Evolutionary conservation across 225 moss, liverwort and hornwort species (phyloP).

Genomic region (Pseudisothecium myosuroides): DNA sequence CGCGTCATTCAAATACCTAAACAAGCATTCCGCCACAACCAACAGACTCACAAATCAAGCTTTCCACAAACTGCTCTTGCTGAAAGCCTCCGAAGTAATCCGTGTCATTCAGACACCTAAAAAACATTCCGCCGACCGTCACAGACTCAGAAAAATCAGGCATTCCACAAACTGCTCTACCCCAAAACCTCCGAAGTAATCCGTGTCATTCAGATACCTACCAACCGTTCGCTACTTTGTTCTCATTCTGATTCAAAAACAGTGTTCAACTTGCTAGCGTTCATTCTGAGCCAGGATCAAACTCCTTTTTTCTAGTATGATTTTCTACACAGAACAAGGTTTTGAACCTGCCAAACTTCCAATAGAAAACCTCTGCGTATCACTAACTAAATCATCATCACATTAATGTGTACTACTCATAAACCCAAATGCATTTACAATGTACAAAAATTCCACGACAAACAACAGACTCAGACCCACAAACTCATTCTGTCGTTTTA

Average conservation of each 20-base stretch:
- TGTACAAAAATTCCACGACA: neutral
- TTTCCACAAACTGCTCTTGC: neutral
- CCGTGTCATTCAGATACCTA: neutral
- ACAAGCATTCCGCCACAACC: neutral
- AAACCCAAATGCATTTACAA: neutral
- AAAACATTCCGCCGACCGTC: neutral
- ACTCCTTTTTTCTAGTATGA: too few relatives aligned
- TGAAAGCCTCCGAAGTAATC: too few relatives aligned
- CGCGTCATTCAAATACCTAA: conserved; percentile 60
- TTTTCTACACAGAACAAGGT: neutral
- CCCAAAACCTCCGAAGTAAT: neutral
- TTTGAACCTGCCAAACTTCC: neutral
- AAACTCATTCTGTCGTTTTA: neutral
- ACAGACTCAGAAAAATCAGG: neutral
- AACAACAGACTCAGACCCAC: neutral
- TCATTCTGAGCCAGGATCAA: neutral
- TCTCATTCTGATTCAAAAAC: neutral
- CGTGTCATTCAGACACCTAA: neutral
- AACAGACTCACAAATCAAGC: neutral
- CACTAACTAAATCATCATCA: neutral
- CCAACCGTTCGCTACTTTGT: neutral
- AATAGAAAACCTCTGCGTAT: neutral
- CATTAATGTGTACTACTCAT: too few relatives aligned
- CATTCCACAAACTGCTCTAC: neutral
- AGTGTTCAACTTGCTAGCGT: neutral